phyloP scores from a whole-genome alignment of 164 flowering plant species.

The Tinospora cordifolia region DNA sequence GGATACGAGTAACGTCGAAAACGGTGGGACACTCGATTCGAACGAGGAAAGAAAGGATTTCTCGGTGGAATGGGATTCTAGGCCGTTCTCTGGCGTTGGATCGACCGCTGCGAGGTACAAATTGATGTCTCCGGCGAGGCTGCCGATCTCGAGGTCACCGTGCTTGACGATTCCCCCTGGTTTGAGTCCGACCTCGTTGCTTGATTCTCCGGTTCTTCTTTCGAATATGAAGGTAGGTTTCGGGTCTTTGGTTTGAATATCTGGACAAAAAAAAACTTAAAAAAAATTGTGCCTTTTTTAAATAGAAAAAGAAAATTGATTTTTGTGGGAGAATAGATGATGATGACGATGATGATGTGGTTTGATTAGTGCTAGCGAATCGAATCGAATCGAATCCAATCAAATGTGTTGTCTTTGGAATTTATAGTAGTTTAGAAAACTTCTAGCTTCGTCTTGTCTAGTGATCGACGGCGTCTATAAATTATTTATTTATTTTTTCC shows the following conservation, averaged over 20 bases:
- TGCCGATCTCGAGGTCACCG: constrained; percentile 79
- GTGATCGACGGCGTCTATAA: neutral
- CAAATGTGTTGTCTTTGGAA: neutral
- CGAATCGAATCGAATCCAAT: constrained; percentile 10
- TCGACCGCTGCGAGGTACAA: constrained; percentile 52
- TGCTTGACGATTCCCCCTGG: constrained; percentile 76
- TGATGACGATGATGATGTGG: neutral
- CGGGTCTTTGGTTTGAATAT: neutral
- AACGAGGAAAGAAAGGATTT: constrained; percentile 6
- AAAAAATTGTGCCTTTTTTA: too few relatives aligned
- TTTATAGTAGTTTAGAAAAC: neutral
- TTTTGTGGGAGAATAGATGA: too few relatives aligned
- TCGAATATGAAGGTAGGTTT: constrained; percentile 48
- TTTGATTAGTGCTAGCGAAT: neutral
- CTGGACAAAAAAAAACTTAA: too few relatives aligned
- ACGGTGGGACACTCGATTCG: neutral
- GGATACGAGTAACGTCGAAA: constrained; percentile 12
- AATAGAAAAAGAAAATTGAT: too few relatives aligned
- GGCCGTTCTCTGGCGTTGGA: constrained; percentile 15
- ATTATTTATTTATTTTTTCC: neutral
- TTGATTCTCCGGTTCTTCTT: constrained; percentile 57
- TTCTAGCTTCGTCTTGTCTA: neutral
- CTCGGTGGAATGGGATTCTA: constrained; percentile 6
- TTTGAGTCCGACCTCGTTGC: constrained; percentile 65
- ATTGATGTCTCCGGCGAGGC: constrained; percentile 85